Evolutionary conservation across 306 rosid species (phyloP).

Genomic region (Leucaena leucocephala): DNA sequence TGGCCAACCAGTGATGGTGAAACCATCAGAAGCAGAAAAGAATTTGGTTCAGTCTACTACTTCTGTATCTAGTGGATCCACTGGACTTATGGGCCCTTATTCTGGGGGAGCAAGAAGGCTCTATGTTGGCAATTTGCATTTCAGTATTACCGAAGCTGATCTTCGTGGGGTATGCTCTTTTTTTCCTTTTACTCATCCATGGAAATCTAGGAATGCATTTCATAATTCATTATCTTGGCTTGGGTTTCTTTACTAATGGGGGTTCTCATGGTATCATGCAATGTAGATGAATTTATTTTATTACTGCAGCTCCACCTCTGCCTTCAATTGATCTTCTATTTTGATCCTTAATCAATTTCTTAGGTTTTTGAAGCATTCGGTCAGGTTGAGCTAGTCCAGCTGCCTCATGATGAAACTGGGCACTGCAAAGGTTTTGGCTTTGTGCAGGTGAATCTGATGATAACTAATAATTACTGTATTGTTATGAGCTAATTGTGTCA

Average conservation of each 20-base stretch:
- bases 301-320: conserved; percentile 6
- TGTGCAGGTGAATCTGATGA: conserved; percentile 69
- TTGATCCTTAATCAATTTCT: conserved; percentile 13
- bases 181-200: not conserved
- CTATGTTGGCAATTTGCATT: conserved; percentile 92
- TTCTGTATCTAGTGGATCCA: conserved; percentile 55
- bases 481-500: conserved; percentile 14
- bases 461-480: conserved; percentile 15
- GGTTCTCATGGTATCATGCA: conserved; percentile 24
- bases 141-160: conserved; percentile 85
- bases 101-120: conserved; percentile 95
- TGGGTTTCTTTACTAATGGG: conserved; percentile 17
- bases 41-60: conserved; percentile 88
- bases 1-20: conserved; percentile 96
- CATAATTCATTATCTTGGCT: conserved; percentile 24
- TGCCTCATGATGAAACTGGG: conserved; percentile 90
- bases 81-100: conserved; percentile 80
- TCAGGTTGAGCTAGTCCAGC: conserved; percentile 88
- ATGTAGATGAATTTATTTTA: not conserved
- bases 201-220: conserved; percentile 28
- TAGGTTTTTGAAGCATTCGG: conserved; percentile 99
- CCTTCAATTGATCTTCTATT: not conserved
- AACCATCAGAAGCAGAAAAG: conserved; percentile 99
- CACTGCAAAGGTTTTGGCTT: conserved; percentile 95
- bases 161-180: conserved; percentile 67